Evolutionary conservation across 2,329 filamentous ascomycete species (phyloP).

Genomic region (Ophiocordyceps unilateralis): DNA sequence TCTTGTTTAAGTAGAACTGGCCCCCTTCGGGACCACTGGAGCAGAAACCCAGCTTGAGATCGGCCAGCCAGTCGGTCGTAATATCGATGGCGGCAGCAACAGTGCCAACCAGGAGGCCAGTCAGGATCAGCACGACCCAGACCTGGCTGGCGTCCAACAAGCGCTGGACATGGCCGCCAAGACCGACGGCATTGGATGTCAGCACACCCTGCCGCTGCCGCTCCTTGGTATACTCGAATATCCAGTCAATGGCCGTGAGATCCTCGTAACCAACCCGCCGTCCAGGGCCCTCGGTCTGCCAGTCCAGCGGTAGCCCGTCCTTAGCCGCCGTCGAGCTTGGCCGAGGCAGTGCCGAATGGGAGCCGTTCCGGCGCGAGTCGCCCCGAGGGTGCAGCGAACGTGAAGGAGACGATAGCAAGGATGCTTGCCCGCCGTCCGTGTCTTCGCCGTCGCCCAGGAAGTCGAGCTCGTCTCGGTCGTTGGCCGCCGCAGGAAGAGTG

Average conservation of each 20-base stretch:
- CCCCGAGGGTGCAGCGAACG: conserved; percentile 20
- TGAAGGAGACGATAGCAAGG: conserved; percentile 25
- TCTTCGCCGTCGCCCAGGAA: conserved; percentile 23
- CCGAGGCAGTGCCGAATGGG: background rate
- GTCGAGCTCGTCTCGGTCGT: conserved; percentile 30
- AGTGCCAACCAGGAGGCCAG: conserved; percentile 79
- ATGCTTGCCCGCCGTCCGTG: conserved; percentile 10
- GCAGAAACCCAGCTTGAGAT: conserved; percentile 90
- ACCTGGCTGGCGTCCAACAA: conserved; percentile 82
- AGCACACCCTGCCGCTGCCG: conserved; percentile 71
- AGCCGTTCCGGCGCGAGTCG: background rate
- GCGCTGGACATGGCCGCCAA: conserved; percentile 56
- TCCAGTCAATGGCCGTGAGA: conserved; percentile 97
- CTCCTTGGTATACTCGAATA: conserved; percentile 96
- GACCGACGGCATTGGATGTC: conserved; percentile 47
- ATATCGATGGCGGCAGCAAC: conserved; percentile 92
- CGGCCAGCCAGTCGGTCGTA: conserved; percentile 88
- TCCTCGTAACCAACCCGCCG: conserved; percentile 89
- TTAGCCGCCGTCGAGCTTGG: conserved; percentile 16
- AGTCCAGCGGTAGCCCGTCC: conserved; percentile 45
- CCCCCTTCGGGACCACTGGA: conserved; percentile 70
- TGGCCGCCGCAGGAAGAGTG: too few relatives aligned
- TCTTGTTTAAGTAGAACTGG: conserved; percentile 93
- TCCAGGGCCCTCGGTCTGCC: conserved; percentile 80
- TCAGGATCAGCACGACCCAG: conserved; percentile 92